These are phyloP conservation scores for Botrytis pseudocinerea DNA, from an alignment of 2,329 filamentous ascomycete genomes.

Conservation along the genomic window DNA sequence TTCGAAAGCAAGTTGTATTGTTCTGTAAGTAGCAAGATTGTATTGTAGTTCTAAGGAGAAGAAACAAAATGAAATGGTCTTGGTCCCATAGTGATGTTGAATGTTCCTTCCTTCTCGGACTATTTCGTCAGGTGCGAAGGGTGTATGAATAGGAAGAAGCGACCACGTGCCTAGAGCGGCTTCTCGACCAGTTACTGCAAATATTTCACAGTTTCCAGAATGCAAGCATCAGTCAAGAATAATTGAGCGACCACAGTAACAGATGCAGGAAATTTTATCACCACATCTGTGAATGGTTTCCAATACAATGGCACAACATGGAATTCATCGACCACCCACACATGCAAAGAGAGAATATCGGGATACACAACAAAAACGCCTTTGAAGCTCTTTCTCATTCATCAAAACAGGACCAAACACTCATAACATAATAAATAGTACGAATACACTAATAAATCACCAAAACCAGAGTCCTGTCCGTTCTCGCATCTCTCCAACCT, in stretches of 20 bases:
- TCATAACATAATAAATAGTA: neutral
- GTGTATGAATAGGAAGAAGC: neutral
- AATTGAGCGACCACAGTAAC: neutral
- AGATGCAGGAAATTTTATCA: neutral
- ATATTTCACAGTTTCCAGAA: too few relatives aligned
- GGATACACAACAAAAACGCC: too few relatives aligned
- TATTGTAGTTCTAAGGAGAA: neutral
- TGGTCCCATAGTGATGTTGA: neutral
- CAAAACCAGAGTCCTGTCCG: neutral
- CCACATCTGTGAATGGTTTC: neutral
- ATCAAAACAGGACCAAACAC: too few relatives aligned
- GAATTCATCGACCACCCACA: too few relatives aligned
- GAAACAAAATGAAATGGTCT: neutral
- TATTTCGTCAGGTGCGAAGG: neutral
- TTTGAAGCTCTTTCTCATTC: too few relatives aligned
- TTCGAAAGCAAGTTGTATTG: neutral
- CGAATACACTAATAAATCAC: neutral
- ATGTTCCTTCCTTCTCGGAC: neutral
- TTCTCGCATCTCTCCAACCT: neutral
- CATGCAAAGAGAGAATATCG: too few relatives aligned
- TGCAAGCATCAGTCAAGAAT: neutral
- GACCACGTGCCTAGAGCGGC: neutral
- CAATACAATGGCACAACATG: too few relatives aligned
- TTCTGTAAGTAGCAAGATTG: neutral
- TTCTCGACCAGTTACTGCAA: too few relatives aligned